phyloP scores from a whole-genome alignment of 768 basidiomycete genomes.

The Phanerodontia chrysosporium region DNA sequence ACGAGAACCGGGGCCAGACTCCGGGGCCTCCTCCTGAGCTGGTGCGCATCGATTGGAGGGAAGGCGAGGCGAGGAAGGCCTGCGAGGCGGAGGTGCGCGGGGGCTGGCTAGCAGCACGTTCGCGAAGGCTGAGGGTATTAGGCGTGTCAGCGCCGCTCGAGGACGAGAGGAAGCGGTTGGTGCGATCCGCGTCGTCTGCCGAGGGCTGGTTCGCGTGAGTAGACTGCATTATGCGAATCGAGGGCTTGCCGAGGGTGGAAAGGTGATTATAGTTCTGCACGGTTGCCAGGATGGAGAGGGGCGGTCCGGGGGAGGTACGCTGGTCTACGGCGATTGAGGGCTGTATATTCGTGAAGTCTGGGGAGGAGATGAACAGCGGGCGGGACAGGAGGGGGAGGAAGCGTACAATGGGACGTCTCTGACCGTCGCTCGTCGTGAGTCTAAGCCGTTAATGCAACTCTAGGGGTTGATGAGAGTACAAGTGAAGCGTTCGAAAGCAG shows the following conservation, averaged over 20 bases:
- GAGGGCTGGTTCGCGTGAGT: constrained; percentile 28
- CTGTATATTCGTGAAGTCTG: constrained; percentile 20
- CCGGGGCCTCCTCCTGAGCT: constrained; percentile 35
- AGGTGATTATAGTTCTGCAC: constrained; percentile 24
- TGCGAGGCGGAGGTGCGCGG: constrained; percentile 46
- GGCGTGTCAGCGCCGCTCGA: constrained; percentile 35
- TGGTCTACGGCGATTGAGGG: constrained; percentile 18
- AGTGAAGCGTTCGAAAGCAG: not conserved
- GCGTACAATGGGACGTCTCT: constrained; percentile 17
- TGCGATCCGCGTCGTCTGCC: constrained; percentile 53
- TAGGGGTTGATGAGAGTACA: not conserved
- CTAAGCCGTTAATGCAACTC: constrained; percentile 9
- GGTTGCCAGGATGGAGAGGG: constrained; percentile 22
- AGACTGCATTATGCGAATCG: constrained; percentile 30
- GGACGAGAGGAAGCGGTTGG: constrained; percentile 51
- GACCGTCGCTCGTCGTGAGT: constrained; percentile 13
- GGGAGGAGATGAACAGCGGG: not conserved
- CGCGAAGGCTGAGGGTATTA: constrained; percentile 43
- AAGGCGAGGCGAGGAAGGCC: constrained; percentile 44
- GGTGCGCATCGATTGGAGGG: constrained; percentile 48
- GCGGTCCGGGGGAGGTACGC: constrained; percentile 3
- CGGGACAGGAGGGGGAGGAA: not conserved
- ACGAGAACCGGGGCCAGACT: constrained; percentile 33
- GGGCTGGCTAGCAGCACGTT: constrained; percentile 70
- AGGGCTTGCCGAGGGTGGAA: constrained; percentile 20